These are phyloP conservation scores for Thermochaetoides dissita DNA, from an alignment of 2,329 filamentous ascomycete species.

Conservation along the genomic window DNA sequence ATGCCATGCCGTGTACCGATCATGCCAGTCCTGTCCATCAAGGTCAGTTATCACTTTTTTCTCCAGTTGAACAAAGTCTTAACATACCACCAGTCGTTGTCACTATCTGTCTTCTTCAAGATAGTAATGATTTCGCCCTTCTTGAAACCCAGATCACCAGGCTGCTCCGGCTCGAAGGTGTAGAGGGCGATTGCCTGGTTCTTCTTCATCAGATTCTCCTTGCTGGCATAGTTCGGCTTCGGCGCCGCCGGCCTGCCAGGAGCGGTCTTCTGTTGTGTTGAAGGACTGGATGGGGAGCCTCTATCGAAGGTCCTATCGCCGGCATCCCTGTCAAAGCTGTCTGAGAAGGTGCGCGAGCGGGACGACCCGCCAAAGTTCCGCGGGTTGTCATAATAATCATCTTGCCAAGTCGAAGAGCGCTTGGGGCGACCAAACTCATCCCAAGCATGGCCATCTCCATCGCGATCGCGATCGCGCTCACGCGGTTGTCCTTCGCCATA, in stretches of 20 bases:
- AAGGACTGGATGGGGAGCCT: conserved; percentile 12
- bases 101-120: conserved; percentile 82
- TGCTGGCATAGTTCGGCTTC: conserved; percentile 66
- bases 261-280: conserved; percentile 27
- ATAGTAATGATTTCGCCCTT: conserved; percentile 96
- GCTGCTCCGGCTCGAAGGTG: conserved; percentile 87
- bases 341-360: conserved; percentile 38
- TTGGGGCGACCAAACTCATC: conserved; percentile 42
- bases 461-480: conserved; percentile 16
- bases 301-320: conserved; percentile 29
- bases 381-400: conserved; percentile 58
- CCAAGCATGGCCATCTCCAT: conserved; percentile 26
- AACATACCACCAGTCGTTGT: conserved; percentile 83
- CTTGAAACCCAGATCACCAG: conserved; percentile 86
- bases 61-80: neutral
- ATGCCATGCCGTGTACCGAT: conserved; percentile 77
- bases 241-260: conserved; percentile 73
- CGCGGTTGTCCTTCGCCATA: conserved; percentile 50
- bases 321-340: conserved; percentile 15
- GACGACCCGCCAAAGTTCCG: conserved; percentile 24
- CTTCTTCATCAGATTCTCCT: conserved; percentile 40
- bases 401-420: conserved; percentile 58
- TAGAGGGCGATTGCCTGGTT: conserved; percentile 86
- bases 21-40: conserved; percentile 58
- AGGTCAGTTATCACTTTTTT: conserved; percentile 1